Evolutionary conservation across 495 filamentous ascomycete genomes (phyloP).

Genomic region (Penicillium bialowiezense): DNA sequence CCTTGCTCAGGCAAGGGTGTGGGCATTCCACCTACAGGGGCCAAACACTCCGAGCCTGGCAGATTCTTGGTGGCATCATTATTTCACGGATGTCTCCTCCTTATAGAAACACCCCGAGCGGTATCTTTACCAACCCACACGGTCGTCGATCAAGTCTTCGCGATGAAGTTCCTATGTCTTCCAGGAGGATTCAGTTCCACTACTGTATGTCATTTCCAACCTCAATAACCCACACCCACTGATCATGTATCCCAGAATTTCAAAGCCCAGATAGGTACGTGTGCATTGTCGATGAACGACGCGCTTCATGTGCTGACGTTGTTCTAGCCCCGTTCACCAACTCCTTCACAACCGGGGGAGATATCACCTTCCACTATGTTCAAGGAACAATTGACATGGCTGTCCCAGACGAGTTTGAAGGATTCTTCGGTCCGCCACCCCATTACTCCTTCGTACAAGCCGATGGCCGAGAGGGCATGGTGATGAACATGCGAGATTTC

Average conservation of each 20-base stretch:
- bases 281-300: neutral
- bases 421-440: slow-evolving; percentile 31
- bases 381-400: slow-evolving; percentile 20
- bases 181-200: slow-evolving; percentile 25
- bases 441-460: slow-evolving; percentile 20
- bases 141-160: too few relatives aligned
- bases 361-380: slow-evolving; percentile 23
- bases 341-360: slow-evolving; percentile 10
- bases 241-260: slow-evolving; percentile 14
- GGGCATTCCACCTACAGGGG: slow-evolving; percentile 22
- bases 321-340: slow-evolving; percentile 20
- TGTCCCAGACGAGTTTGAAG: slow-evolving; percentile 11
- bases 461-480: slow-evolving; percentile 4
- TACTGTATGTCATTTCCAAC: slow-evolving; percentile 12
- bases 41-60: slow-evolving; percentile 8
- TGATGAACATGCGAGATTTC: slow-evolving; percentile 18
- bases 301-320: neutral
- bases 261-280: slow-evolving; percentile 26
- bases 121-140: neutral
- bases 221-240: neutral
- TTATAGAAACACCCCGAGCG: neutral
- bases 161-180: slow-evolving; percentile 31
- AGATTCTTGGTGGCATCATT: slow-evolving; percentile 9
- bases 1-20: slow-evolving; percentile 26
- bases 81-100: neutral